Evolutionary conservation across 345 rosid species (phyloP), one percentile per base, ranked within the genome.

Genomic region (Cardamine resedifolia): DNA sequence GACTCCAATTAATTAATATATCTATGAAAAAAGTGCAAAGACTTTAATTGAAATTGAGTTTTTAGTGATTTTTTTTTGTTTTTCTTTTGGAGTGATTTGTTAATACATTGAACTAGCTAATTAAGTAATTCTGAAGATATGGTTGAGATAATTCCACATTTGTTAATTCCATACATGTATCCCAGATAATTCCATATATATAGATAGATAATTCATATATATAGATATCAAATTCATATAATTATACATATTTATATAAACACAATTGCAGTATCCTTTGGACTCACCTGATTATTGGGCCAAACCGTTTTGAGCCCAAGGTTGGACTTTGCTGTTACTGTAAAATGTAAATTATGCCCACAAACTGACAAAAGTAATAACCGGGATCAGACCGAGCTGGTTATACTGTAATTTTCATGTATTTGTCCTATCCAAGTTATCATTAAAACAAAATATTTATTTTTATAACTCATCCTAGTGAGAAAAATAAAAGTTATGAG

Each of bases 311-410:
- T 34, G 11, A 58, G 30, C 45, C 45, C 64, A 34, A 34, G 38
- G 38, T 38, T 59, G 31, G 64, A 39, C 48, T 38, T 14, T 59
- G 10, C 3, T 3, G 38, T 38, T 28, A 21, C 31, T 59, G 30
- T 18, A 38, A 59, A 59, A 6, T 2, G n/a, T n/a, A n/a, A n/a
- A 55, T 16, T 1, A 58, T 12, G 11, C 28, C 30, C 64, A n/a
- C n/a, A n/a, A n/a, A n/a, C n/a, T n/a, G n/a, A 36, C 3, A 21
- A 19, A 58, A 33, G 10, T 10, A 9, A 57, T 31, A 31, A 58
- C 63, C 63, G n/a, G 63, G 63, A 58, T 58, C 62, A 57, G n/a
- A 31, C 62, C 43, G 26, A 31, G 20, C 41, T 52, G 19, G 5
- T 3, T 52, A 15, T n/a, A 44, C 49, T 44, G 16, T 14, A 23